Conservation (phyloP, 1,284 basidiomycete genomes). For the Neonothopanus nambi region DNA sequence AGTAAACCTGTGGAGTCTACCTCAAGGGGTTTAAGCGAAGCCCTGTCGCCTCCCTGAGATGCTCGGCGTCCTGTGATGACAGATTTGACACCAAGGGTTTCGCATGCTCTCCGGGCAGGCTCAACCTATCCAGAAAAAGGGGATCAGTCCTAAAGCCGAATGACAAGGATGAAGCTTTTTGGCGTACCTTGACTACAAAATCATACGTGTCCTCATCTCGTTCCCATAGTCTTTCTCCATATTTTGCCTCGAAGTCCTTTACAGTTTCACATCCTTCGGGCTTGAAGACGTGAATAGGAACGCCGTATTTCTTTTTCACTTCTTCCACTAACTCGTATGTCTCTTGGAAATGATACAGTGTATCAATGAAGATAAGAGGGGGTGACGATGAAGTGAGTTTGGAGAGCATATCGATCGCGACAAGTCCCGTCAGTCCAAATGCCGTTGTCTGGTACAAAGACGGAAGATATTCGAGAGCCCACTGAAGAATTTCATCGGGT, state of each 20-base stretch:
- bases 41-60: conserved; percentile 89
- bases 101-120: conserved; percentile 88
- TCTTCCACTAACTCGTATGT: conserved; percentile 87
- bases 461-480: conserved; percentile 82
- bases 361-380: conserved; percentile 91
- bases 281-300: conserved; percentile 77
- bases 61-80: conserved; percentile 94
- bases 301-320: conserved; percentile 75
- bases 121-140: conserved; percentile 67
- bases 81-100: conserved; percentile 77
- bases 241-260: conserved; percentile 78
- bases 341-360: conserved; percentile 94
- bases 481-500: conserved; percentile 81
- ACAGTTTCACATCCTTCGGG: conserved; percentile 74
- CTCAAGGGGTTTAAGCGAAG: conserved; percentile 83
- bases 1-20: conserved; percentile 90
- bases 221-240: conserved; percentile 89
- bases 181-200: conserved; percentile 84
- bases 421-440: conserved; percentile 90
- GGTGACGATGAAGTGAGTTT: conserved; percentile 68
- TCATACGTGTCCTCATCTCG: conserved; percentile 89
- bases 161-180: neutral
- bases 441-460: conserved; percentile 89
- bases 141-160: conserved; percentile 9
- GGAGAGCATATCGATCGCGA: conserved; percentile 90